These are phyloP conservation scores for Colletotrichum sublineola DNA, from an alignment of 2,329 filamentous ascomycete genomes.

Conservation along the genomic window DNA sequence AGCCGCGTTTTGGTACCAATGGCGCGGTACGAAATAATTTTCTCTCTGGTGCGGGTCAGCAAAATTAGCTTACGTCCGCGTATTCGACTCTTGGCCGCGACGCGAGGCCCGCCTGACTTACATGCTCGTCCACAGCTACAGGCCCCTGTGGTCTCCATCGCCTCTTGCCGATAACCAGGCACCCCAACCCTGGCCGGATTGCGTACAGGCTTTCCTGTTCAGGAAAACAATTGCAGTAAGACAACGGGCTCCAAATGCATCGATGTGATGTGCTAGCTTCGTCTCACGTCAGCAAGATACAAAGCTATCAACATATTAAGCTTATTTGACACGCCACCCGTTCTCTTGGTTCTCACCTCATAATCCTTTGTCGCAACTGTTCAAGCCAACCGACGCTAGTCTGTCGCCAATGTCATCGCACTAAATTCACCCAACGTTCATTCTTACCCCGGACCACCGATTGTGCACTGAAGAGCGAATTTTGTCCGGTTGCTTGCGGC, in stretches of 20 bases:
- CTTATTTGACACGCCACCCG: constrained; percentile 15
- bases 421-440: not conserved
- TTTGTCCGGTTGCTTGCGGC: constrained; percentile 9
- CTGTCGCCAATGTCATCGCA: not conserved
- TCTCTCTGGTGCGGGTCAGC: not conserved
- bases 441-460: too few species aligned
- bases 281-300: not conserved
- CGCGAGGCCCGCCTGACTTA: not conserved
- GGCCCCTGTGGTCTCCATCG: not conserved
- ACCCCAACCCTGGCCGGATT: constrained; percentile 2
- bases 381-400: not conserved
- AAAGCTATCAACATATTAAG: not conserved
- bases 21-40: not conserved
- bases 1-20: constrained; percentile 5
- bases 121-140: not conserved
- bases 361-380: not conserved
- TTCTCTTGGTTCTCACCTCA: not conserved
- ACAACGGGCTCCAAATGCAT: constrained; percentile 9
- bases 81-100: not conserved
- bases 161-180: not conserved
- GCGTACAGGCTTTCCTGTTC: constrained; percentile 2
- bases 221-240: not conserved
- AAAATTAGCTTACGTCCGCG: constrained; percentile 8
- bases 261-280: not conserved
- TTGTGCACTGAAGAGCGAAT: not conserved